phyloP scores from a whole-genome alignment of 1,284 basidiomycete species.

The Moesziomyces globuligerus region DNA sequence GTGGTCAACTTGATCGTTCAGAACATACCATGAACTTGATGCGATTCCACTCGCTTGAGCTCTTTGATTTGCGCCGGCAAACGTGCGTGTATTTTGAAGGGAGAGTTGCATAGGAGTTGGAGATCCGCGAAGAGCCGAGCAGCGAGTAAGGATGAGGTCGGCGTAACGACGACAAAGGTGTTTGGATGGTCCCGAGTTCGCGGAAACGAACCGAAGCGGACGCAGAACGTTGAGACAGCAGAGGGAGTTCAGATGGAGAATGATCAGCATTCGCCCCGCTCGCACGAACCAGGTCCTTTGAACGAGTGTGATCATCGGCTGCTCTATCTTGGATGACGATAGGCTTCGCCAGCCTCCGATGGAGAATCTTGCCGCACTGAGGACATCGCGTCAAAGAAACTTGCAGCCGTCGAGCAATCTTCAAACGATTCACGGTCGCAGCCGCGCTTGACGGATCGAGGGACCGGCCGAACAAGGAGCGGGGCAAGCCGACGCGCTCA shows the following conservation, averaged over 20 bases:
- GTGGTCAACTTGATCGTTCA: not conserved
- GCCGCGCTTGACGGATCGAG: not conserved
- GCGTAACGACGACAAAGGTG: conserved; percentile 2
- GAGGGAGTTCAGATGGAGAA: conserved; percentile 12
- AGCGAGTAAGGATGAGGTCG: conserved; percentile 18
- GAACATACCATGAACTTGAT: conserved; percentile 74
- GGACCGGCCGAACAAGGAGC: conserved; percentile 17
- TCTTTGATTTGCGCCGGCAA: conserved; percentile 74
- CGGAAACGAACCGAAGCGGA: not conserved
- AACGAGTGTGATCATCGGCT: not conserved
- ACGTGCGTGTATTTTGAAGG: conserved; percentile 65
- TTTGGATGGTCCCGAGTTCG: not conserved
- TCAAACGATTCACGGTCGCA: not conserved
- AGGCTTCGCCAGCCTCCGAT: not conserved
- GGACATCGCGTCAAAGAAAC: conserved; percentile 11
- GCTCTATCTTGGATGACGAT: not conserved
- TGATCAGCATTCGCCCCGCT: conserved; percentile 16
- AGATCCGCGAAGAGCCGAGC: conserved; percentile 4
- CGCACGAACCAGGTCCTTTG: not conserved
- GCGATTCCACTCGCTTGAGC: conserved; percentile 73
- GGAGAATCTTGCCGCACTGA: conserved; percentile 28
- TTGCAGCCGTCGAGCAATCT: no score
- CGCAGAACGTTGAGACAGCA: conserved; percentile 8
- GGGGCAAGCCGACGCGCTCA: conserved; percentile 2
- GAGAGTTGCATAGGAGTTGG: conserved; percentile 51